Evolutionary conservation across 2,329 filamentous ascomycete genomes (phyloP), one percentile per base, ranked within the genome.

Genomic region (Penicillium sp.): DNA sequence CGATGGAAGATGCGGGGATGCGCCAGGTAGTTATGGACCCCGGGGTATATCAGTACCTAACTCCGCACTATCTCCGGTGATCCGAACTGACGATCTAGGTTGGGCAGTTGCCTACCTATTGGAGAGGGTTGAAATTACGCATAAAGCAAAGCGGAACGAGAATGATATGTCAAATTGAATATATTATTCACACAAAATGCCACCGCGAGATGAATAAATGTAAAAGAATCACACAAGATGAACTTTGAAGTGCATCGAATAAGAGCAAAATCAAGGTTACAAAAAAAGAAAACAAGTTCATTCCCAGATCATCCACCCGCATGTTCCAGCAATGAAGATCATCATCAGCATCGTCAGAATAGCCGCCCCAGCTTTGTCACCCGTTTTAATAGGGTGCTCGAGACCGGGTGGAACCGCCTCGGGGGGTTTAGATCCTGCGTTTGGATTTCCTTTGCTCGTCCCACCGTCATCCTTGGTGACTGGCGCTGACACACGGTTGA

Each of bases 321-420:
- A 57, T 1, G 69, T 66, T 4, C 66, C 65, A 29, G 70, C 51
- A 31, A 75, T 53, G 9, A 58, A 48, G 12, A 65, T 49, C 38
- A 72, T 49, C 56, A 73, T 53, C 14, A 74, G 27, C 1, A 64
- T 62, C 5, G 74, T 76, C 41, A 76, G 47, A 12, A 76, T 67
- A 1, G 68, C 69, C 0, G 73, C 74, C 4, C 74, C 74, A 2
- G 68, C 73, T 30, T 61, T 64, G 54, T 76, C 74, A 3, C 61
- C 67, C 4, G 61, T 60, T 0, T 65, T 65, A 39, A 69, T 68
- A 0, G 42, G 12, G 13, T 53, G 53, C 3, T 57, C 54, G 4
- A 62, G 37, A 2, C 39, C 46, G 3, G 44, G 39, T 0, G 61
- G 56, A 12, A 47, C 48, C 3, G 53, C 42, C 18, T 51, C 30